Percentiles rank a stretch among this genome's conserved stretches.
Conservation (phyloP, 1,284 basidiomycete genomes). For the Macrocystidia cucumis region DNA sequence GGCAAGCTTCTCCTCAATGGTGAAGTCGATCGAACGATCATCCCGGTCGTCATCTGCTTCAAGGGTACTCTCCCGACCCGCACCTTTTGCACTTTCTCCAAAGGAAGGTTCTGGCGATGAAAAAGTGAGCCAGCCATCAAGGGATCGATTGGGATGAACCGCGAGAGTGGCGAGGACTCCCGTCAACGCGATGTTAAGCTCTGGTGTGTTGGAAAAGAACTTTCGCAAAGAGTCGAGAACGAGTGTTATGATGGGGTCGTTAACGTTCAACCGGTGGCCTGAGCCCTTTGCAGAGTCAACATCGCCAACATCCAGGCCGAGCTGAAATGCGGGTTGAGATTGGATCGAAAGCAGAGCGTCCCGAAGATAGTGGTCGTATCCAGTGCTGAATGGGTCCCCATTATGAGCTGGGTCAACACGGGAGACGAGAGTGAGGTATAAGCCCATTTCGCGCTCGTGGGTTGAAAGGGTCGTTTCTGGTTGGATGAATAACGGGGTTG, state of each 20-base stretch:
- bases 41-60: constrained; percentile 47
- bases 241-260: constrained; percentile 69
- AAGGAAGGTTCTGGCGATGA: constrained; percentile 30
- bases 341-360: constrained; percentile 73
- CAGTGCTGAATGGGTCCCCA: constrained; percentile 74
- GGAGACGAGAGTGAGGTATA: constrained; percentile 76
- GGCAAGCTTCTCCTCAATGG: constrained; percentile 56
- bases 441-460: constrained; percentile 75
- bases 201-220: constrained; percentile 84
- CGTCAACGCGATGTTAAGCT: constrained; percentile 85
- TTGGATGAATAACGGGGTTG: constrained; percentile 38
- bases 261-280: constrained; percentile 72
- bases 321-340: constrained; percentile 48
- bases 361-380: constrained; percentile 78
- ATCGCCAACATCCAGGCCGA: constrained; percentile 28
- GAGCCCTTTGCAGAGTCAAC: constrained; percentile 30
- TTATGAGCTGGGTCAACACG: constrained; percentile 72
- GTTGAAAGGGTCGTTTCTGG: constrained; percentile 69
- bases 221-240: constrained; percentile 64
- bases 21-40: constrained; percentile 73
- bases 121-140: constrained; percentile 85
- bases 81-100: constrained; percentile 15
- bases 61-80: constrained; percentile 15
- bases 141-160: constrained; percentile 75
- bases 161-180: constrained; percentile 76